Conservation (phyloP, 192 early-diverging fungal species). For the Coemansia sp. region DNA sequence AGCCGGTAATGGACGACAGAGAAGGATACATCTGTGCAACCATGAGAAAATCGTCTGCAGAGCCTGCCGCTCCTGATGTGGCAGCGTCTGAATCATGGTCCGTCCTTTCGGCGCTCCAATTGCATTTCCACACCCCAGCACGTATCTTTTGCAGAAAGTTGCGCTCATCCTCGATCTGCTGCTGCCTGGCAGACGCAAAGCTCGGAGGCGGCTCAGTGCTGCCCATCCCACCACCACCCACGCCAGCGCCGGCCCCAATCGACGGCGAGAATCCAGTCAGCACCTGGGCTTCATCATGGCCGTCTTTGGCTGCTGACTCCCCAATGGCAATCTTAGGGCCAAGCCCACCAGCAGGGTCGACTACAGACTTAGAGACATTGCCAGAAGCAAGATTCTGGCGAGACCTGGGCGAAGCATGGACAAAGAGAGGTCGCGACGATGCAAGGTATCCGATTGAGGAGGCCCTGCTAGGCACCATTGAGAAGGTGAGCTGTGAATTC, state of each 20-base stretch:
- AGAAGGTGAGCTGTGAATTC: slow-evolving; percentile 68
- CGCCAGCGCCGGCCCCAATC: slow-evolving; percentile 6
- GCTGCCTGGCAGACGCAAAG: slow-evolving; percentile 16
- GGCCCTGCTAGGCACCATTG: slow-evolving; percentile 58
- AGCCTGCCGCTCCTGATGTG: background rate
- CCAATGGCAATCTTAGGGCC: background rate
- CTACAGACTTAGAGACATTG: background rate
- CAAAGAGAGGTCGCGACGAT: slow-evolving; percentile 68
- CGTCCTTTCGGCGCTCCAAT: slow-evolving; percentile 18
- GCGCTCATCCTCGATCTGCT: slow-evolving; percentile 28
- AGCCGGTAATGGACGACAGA: slow-evolving; percentile 43
- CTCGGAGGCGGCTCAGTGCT: background rate
- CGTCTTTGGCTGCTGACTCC: background rate
- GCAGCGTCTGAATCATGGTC: background rate
- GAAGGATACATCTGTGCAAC: slow-evolving; percentile 54
- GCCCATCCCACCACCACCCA: background rate
- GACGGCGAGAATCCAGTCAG: slow-evolving; percentile 17
- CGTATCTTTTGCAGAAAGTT: slow-evolving; percentile 34
- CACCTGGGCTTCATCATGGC: background rate
- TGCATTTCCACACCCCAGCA: slow-evolving; percentile 43
- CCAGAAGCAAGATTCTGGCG: background rate
- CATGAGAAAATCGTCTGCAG: slow-evolving; percentile 33
- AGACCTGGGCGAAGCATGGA: background rate
- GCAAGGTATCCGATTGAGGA: slow-evolving; percentile 82
- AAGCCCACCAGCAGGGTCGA: background rate